Conservation (phyloP, 1,284 basidiomycete species). For the Moesziomyces sp. region DNA sequence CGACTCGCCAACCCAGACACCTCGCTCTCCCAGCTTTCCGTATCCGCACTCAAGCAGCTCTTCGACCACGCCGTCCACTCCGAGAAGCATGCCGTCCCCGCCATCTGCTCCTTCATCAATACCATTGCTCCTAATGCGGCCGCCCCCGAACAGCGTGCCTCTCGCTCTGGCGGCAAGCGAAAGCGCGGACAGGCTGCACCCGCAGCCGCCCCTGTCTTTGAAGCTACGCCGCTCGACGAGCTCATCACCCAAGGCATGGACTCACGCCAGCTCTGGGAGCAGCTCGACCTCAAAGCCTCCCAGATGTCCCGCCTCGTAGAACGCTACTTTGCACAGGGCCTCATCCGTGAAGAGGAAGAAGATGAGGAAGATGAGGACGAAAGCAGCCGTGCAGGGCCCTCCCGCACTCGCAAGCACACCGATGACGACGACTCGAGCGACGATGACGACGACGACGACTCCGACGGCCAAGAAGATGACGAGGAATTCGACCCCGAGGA, state of each 20-base stretch:
- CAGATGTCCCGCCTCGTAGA: constrained; percentile 53
- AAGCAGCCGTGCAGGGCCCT: constrained; percentile 15
- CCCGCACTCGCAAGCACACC: constrained; percentile 8
- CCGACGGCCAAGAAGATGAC: constrained; percentile 37
- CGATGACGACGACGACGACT: constrained; percentile 8
- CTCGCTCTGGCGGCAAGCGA: constrained; percentile 46
- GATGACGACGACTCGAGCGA: constrained; percentile 49
- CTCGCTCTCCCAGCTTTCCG: constrained; percentile 24
- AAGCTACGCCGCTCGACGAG: constrained; percentile 79
- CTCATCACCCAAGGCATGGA: constrained; percentile 86
- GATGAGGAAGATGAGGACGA: constrained; percentile 61
- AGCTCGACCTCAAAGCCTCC: constrained; percentile 59
- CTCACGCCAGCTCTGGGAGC: constrained; percentile 90
- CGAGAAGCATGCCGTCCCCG: constrained; percentile 75
- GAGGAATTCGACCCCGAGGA: constrained; percentile 46
- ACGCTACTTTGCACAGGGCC: constrained; percentile 66
- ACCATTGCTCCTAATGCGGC: constrained; percentile 72
- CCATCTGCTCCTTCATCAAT: constrained; percentile 77
- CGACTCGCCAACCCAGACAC: constrained; percentile 30
- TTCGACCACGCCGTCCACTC: constrained; percentile 68
- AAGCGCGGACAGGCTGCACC: constrained; percentile 51
- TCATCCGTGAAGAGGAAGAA: constrained; percentile 38
- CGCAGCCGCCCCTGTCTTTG: constrained; percentile 69
- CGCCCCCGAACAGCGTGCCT: constrained; percentile 21
- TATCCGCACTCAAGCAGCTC: constrained; percentile 39